A percentile compares a stretch with the other conserved stretches of the same genome.
Evolutionary conservation across 2,329 filamentous ascomycete species (phyloP).

Genomic region (Botrytis aclada): DNA sequence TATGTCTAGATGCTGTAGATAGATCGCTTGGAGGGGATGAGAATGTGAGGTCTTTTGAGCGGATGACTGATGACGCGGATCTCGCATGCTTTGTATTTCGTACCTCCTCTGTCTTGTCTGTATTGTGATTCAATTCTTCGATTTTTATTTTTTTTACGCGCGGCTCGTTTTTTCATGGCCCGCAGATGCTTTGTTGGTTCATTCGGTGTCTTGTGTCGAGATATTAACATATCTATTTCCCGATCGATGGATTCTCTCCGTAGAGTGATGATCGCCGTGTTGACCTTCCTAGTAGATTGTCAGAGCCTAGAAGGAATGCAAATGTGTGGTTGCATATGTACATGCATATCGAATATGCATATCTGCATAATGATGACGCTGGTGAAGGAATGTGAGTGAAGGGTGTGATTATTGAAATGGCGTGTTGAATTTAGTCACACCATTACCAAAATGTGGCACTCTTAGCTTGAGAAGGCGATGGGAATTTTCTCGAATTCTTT

Average conservation of each 20-base stretch:
- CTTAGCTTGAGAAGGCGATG: not conserved
- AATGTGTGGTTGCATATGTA: not conserved
- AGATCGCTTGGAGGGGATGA: not conserved
- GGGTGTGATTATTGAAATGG: not conserved
- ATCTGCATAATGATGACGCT: not conserved
- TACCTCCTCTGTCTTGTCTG: no score
- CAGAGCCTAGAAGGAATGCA: no score
- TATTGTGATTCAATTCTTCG: no score
- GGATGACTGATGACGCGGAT: no score
- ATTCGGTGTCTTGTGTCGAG: no score
- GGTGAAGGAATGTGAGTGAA: not conserved
- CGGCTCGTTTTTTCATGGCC: no score
- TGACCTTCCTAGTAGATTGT: no score
- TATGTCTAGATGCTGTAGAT: no score
- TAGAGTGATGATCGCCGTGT: not conserved
- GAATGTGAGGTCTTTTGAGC: not conserved
- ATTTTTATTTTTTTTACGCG: no score
- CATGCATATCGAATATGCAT: not conserved
- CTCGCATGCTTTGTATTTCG: no score
- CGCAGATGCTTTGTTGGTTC: no score
- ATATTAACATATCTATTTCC: no score
- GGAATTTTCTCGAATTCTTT: not conserved
- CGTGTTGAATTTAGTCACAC: fast-evolving
- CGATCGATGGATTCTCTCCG: not conserved
- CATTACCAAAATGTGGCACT: not conserved